Conservation (phyloP, 225 moss, liverwort and hornwort species). For the Bryum argenteum region DNA sequence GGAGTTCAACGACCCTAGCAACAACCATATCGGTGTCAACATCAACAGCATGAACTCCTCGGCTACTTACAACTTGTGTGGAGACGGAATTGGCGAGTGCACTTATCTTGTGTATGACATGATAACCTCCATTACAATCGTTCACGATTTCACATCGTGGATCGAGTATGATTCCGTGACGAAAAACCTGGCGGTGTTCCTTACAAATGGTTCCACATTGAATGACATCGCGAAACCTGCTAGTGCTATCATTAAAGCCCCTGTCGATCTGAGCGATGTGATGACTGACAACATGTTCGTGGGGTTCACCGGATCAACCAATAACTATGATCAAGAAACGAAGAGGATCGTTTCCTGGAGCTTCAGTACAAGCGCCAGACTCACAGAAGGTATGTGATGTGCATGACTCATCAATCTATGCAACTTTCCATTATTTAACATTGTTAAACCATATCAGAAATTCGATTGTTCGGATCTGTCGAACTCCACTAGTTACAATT, state of each 20-base stretch:
- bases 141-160: background rate
- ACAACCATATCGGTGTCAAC: conserved; percentile 3
- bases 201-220: background rate
- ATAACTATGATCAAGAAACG: background rate
- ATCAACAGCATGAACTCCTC: background rate
- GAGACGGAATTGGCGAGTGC: background rate
- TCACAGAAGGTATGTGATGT: too few species aligned
- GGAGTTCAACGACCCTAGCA: background rate
- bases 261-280: background rate
- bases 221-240: background rate
- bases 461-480: too few species aligned
- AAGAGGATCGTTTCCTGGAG: conserved; percentile 1
- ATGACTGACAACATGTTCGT: background rate
- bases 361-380: background rate
- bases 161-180: background rate
- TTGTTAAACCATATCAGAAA: too few species aligned
- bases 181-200: background rate
- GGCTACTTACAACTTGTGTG: background rate
- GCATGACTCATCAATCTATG: too few species aligned
- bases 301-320: conserved; percentile 1
- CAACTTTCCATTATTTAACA: too few species aligned
- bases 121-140: too few species aligned
- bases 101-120: background rate
- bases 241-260: background rate
- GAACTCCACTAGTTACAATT: too few species aligned